Conservation (phyloP, 306 rosid species). For the Canavalia gladiata region DNA sequence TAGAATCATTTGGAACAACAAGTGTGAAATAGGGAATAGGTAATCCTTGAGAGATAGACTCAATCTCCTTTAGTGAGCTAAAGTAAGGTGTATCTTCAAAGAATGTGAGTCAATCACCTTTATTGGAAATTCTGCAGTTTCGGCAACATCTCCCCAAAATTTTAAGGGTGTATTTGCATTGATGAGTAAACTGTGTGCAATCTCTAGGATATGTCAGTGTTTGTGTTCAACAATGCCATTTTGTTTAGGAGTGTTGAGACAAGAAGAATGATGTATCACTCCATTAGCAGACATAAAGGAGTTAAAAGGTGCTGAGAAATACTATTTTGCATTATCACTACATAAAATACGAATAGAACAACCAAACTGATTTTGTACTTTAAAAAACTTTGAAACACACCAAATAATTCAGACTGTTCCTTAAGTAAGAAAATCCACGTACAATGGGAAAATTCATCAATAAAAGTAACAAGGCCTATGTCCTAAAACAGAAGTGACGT, state of each 20-base stretch:
- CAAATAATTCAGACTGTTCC: too few species aligned
- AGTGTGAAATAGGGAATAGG: too few species aligned
- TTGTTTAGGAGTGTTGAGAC: not conserved
- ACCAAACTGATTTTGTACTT: too few species aligned
- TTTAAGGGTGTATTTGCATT: not conserved
- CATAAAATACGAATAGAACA: too few species aligned
- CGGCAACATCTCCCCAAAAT: not conserved
- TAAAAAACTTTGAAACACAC: too few species aligned
- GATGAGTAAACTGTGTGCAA: not conserved
- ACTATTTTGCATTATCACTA: too few species aligned
- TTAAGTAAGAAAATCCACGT: not conserved
- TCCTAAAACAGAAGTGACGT: not conserved
- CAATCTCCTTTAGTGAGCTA: too few species aligned
- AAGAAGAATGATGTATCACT: not conserved
- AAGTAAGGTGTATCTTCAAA: too few species aligned
- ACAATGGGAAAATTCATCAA: not conserved
- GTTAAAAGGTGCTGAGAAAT: not conserved
- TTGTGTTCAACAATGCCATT: not conserved
- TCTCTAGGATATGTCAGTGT: not conserved
- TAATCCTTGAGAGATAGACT: too few species aligned
- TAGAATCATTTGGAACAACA: too few species aligned
- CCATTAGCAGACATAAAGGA: too few species aligned
- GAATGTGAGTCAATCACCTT: too few species aligned
- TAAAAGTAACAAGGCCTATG: not conserved
- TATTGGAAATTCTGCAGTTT: not conserved